Evolutionary conservation across 345 rosid genomes (phyloP).

Genomic region (Eucalyptus erythrocorys): DNA sequence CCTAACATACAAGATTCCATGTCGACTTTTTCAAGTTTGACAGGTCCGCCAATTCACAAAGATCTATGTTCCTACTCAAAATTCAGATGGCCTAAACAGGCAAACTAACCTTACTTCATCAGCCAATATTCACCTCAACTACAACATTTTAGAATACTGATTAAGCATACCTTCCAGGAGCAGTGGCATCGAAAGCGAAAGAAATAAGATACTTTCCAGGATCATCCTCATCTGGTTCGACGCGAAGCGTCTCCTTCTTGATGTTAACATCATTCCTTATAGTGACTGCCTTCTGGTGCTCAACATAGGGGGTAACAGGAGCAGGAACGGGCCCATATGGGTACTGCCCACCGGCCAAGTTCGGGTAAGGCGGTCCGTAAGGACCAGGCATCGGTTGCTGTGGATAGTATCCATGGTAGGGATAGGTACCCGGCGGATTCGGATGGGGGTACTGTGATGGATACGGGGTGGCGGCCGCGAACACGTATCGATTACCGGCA

Average conservation of each 20-base stretch:
- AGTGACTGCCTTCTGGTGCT: conserved; percentile 46
- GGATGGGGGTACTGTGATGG: conserved; percentile 30
- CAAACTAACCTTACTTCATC: background rate
- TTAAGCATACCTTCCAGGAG: conserved; percentile 24
- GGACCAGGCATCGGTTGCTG: background rate
- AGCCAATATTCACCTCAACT: background rate
- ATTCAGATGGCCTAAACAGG: background rate
- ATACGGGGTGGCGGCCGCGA: conserved; percentile 26
- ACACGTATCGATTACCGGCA: conserved; percentile 18
- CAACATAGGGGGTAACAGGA: conserved; percentile 13
- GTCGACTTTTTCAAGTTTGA: background rate
- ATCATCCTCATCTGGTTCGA: conserved; percentile 23
- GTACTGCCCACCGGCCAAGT: conserved; percentile 14
- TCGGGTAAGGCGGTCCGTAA: conserved; percentile 9
- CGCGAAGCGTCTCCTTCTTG: conserved; percentile 29
- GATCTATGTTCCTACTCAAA: background rate
- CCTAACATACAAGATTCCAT: background rate
- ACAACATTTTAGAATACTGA: background rate
- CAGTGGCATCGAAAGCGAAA: conserved; percentile 43
- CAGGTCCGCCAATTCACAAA: background rate
- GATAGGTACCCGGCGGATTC: conserved; percentile 10
- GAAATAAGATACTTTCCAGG: conserved; percentile 28
- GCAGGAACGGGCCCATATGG: conserved; percentile 1
- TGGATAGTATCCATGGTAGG: conserved; percentile 2
- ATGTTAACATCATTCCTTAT: conserved; percentile 38